Evolutionary conservation across 306 rosid species (phyloP), one percentile per base, ranked within the genome.

Genomic region (Begonia masoniana): DNA sequence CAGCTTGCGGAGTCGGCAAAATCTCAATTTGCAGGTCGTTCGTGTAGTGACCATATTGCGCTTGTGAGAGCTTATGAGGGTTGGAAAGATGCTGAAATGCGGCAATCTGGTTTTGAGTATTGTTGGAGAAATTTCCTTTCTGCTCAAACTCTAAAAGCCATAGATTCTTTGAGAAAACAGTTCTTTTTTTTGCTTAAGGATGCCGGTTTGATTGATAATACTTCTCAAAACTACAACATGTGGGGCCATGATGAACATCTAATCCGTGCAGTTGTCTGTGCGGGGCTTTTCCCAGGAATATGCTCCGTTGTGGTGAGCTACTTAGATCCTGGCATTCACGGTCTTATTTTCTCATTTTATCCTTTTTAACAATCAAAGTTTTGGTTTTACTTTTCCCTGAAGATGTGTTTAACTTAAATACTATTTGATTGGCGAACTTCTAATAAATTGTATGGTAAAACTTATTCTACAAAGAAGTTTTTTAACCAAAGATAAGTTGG

Each of bases 101-200:
- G 23, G 73, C 58, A 71, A 36, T 50, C 81, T 61, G 99, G 92
- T 61, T 70, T 75, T 58, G 99, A 91, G 59, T 91, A 86, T 74
- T 91, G 96, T 71, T 92, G 96, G 88, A 86, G 82, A 64, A 83
- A 86, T 63, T 92, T 83, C 66, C 86, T 86, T 43, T 92, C 99
- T 24, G 75, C 56, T 5, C 96, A 86, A 72, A 79, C 99, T 57
- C 71, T 92, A 67, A 82, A 74, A 72, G 93, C 87, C 63, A 81
- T 86, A 43, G 96, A 92, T 66, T 85, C 96, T 70, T 84, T 92
- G 61, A 75, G 93, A 47, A 75, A 72, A 56, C 88, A 92, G 75
- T 92, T 86, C 73, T 68, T 64, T 60, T 80, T 65, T 65, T 62
- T 92, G 76, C 86, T 92, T 36, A 86, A 76, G 58, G 93, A 86